These are phyloP conservation scores for Aplosporella prunicola DNA, from an alignment of 2,329 filamentous ascomycete species.

Conservation along the genomic window DNA sequence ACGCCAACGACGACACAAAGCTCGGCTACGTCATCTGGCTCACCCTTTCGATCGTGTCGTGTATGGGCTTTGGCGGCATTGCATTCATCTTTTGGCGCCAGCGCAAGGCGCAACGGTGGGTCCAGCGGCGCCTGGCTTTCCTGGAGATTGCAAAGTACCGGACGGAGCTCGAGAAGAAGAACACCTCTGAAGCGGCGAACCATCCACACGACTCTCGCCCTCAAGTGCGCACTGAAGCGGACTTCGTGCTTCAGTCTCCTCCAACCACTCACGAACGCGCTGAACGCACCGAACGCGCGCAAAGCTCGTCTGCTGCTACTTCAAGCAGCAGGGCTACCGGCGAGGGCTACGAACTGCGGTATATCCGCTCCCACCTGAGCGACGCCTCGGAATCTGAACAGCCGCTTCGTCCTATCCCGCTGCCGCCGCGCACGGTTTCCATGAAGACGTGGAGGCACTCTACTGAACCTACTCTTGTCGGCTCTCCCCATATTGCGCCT, in stretches of 20 bases:
- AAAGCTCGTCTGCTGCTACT: no score
- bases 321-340: not conserved
- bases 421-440: no score
- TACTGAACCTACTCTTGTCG: no score
- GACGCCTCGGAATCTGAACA: no score
- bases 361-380: slow-evolving; percentile 6
- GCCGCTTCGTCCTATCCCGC: no score
- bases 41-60: not conserved
- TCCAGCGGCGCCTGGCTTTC: no score
- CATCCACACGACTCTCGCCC: not conserved
- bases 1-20: not conserved
- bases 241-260: not conserved
- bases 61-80: not conserved
- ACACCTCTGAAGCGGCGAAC: slow-evolving; percentile 1
- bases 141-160: not conserved
- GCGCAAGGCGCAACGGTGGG: slow-evolving; percentile 1
- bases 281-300: no score
- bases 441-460: no score
- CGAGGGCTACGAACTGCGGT: slow-evolving; percentile 3
- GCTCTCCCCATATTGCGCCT: no score
- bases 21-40: slow-evolving; percentile 1
- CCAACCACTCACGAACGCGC: not conserved
- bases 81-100: slow-evolving; percentile 1
- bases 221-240: slow-evolving; percentile 3
- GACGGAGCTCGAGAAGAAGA: slow-evolving; percentile 1